Percentiles rank a stretch among this genome's conserved stretches.
These are phyloP conservation scores for Ceratocystis destructans DNA, from an alignment of 2,329 filamentous ascomycete genomes.

Conservation along the genomic window DNA sequence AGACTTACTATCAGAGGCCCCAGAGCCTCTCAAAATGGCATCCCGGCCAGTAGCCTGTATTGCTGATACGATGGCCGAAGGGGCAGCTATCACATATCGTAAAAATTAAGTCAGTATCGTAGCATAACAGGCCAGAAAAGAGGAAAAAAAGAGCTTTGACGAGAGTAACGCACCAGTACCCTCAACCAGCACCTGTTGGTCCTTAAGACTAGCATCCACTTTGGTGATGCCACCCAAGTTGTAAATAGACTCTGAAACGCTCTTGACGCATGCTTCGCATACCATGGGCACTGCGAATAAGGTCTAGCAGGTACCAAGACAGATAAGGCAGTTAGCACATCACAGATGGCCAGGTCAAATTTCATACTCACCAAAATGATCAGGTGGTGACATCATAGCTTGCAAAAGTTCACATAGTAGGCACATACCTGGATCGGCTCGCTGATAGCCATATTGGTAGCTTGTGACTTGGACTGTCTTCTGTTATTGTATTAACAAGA, in stretches of 20 bases:
- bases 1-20: conserved; percentile 59
- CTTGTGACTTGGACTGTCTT: neutral
- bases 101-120: neutral
- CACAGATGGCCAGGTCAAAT: neutral
- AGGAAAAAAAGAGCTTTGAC: neutral
- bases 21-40: conserved; percentile 84
- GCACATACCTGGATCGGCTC: conserved; percentile 22
- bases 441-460: conserved; percentile 22
- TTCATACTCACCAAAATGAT: neutral
- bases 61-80: conserved; percentile 75
- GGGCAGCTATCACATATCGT: conserved; percentile 45
- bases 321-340: neutral
- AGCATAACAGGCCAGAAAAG: neutral
- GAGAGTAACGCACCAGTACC: conserved; percentile 50
- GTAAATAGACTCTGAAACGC: conserved; percentile 66
- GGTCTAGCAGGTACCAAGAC: conserved; percentile 42
- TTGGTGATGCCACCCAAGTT: conserved; percentile 68
- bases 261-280: conserved; percentile 78
- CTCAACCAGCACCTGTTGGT: conserved; percentile 72
- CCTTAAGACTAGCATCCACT: conserved; percentile 66
- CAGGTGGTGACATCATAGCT: neutral
- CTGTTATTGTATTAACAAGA: neutral
- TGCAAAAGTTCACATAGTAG: conserved; percentile 13
- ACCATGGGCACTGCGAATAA: conserved; percentile 90
- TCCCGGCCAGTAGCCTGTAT: conserved; percentile 85